Base-by-base conservation (phyloP, 2,329 filamentous ascomycete species). In the Ploettnerulaceae sp. region DNA sequence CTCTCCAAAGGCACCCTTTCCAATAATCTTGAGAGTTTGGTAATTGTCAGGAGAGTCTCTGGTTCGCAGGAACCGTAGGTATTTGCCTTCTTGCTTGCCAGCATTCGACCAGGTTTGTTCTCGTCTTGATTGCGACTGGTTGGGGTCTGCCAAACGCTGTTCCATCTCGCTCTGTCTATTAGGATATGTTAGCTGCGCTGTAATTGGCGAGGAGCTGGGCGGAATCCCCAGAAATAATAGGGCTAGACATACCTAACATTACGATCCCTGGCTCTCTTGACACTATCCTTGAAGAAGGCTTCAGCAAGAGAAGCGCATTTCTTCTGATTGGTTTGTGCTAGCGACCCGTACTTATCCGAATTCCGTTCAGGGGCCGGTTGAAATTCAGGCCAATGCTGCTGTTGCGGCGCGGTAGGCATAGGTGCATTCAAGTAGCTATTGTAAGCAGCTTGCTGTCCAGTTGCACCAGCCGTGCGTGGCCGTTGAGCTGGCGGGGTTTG, bases 221-320 rank as follows among this genome's bases (percentile, higher is more conserved):
- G n/a, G n/a, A n/a, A n/a, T n/a, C n/a, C n/a, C 4, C 3, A 12
- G n/a, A 24, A 8, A 5, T 20, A 18, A 44, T 14, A 20, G 14
- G 12, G 24, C 11, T 15, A 3, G 2, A 20, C 76, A 59, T 71
- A 95, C 90, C 90, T 86, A 68, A 94, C 83, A 67, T 98, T 98
- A 49, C 93, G 83, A 70, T 97, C 93, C 58, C 91, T 81, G 41
- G 93, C 93, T 60, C 93, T 82, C 74, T 95, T 91, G 46, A 98
- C 94, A 66, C 91, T 97, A 69, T 98, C 91, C 70, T 95, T 94
- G 80, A 97, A 98, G 73, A 97, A 97, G 59, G 93, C 89, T 47
- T 85, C 81, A 29, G 94, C 86, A 62, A 83, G 65, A 61, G 82
- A 77, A 11, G 77, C 77, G 64, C 81, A 84, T 63, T 81, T 82